A percentile compares a stretch with the other conserved stretches of the same genome.
Evolutionary conservation across 305 asterid genomes (phyloP).

Genomic region (Vinca major): DNA sequence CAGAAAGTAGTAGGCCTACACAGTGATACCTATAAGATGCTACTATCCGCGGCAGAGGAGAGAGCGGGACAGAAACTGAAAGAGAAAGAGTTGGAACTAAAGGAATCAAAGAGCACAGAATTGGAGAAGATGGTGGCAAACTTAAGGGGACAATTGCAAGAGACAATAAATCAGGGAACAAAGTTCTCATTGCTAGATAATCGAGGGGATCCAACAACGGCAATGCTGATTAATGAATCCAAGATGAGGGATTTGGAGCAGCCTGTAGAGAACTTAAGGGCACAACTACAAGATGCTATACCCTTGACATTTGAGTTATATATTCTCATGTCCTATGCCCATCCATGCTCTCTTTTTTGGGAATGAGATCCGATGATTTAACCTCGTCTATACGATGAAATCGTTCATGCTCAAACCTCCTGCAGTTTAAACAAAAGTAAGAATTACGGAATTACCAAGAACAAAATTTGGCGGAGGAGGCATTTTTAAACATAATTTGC

Average conservation of each 20-base stretch:
- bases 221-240: background rate
- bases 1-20: slow-evolving; percentile 12
- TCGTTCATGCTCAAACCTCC: slow-evolving; percentile 86
- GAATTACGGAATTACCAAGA: background rate
- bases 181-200: too few species aligned
- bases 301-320: background rate
- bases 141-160: slow-evolving; percentile 8
- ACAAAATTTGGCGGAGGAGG: background rate
- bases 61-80: slow-evolving; percentile 22
- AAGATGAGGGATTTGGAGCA: slow-evolving; percentile 19
- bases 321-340: slow-evolving; percentile 20
- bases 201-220: background rate
- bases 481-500: slow-evolving; percentile 4
- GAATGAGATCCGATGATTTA: slow-evolving; percentile 69
- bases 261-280: background rate
- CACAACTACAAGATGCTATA: slow-evolving; percentile 9
- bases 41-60: slow-evolving; percentile 20
- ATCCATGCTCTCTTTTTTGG: slow-evolving; percentile 77
- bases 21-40: slow-evolving; percentile 11
- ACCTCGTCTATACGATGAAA: slow-evolving; percentile 75
- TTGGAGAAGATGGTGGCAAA: slow-evolving; percentile 13
- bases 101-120: background rate
- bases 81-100: background rate
- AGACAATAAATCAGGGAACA: slow-evolving; percentile 1
- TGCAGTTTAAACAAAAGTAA: slow-evolving; percentile 23